These are phyloP conservation scores for Trichoderma atrobrunneum DNA, from an alignment of 2,329 filamentous ascomycete species.

Conservation along the genomic window DNA sequence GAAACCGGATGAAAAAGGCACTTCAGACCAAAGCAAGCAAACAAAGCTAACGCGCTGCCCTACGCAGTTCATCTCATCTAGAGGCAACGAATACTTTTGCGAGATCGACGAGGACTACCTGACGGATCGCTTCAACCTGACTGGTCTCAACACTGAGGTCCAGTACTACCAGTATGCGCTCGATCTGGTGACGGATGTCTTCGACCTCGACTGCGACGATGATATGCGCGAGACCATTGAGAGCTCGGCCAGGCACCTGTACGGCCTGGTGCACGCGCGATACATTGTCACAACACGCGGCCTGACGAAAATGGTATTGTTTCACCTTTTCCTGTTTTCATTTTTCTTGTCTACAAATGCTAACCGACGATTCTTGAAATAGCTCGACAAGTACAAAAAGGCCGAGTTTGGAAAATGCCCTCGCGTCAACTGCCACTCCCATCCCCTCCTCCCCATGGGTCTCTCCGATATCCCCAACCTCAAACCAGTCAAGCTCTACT, in stretches of 20 bases:
- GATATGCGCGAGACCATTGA: slow-evolving; percentile 98
- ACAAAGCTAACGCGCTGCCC: background rate
- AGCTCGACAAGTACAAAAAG: slow-evolving; percentile 99
- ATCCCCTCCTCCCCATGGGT: slow-evolving; percentile 92
- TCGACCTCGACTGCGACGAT: slow-evolving; percentile 97
- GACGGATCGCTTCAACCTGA: slow-evolving; percentile 96
- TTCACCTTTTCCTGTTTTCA: background rate
- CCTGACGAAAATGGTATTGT: slow-evolving; percentile 84
- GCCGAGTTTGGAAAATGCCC: slow-evolving; percentile 97
- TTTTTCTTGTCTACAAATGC: background rate
- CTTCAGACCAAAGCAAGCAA: background rate
- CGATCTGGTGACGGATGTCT: slow-evolving; percentile 95
- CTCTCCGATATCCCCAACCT: slow-evolving; percentile 83
- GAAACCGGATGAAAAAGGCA: background rate
- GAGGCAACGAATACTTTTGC: slow-evolving; percentile 99
- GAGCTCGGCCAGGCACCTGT: slow-evolving; percentile 92
- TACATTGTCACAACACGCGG: slow-evolving; percentile 97
- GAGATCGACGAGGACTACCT: slow-evolving; percentile 99
- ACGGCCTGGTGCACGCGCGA: slow-evolving; percentile 90
- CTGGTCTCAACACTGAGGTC: slow-evolving; percentile 93
- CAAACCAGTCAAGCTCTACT: slow-evolving; percentile 95
- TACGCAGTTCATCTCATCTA: slow-evolving; percentile 87
- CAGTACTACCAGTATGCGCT: slow-evolving; percentile 99
- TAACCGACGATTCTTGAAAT: slow-evolving; percentile 5
- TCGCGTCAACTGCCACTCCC: slow-evolving; percentile 88